phyloP scores from a whole-genome alignment of 306 rosid genomes.

The Adenanthera pavonina region DNA sequence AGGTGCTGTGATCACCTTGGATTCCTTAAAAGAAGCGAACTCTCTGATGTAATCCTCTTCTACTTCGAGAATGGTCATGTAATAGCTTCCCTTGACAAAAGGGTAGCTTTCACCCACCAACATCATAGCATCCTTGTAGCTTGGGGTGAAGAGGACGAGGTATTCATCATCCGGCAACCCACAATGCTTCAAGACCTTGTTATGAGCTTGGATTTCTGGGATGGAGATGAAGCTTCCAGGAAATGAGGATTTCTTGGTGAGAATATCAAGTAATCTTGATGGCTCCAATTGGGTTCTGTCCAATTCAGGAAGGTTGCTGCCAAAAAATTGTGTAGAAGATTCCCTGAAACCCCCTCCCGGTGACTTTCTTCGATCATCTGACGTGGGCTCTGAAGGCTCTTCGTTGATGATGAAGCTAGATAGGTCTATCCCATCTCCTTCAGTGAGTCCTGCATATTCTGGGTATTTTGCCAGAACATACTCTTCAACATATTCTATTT shows the following conservation, averaged over 20 bases:
- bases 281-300: slow-evolving; percentile 75
- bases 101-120: slow-evolving; percentile 85
- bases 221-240: slow-evolving; percentile 80
- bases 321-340: slow-evolving; percentile 55
- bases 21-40: slow-evolving; percentile 72
- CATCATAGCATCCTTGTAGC: slow-evolving; percentile 73
- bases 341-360: slow-evolving; percentile 65
- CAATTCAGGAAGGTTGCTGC: slow-evolving; percentile 73
- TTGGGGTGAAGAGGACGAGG: slow-evolving; percentile 79
- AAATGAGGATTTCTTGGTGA: slow-evolving; percentile 73
- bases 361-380: slow-evolving; percentile 67
- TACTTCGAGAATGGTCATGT: slow-evolving; percentile 62
- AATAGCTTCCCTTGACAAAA: slow-evolving; percentile 67
- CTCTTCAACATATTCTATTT: slow-evolving; percentile 79
- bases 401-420: slow-evolving; percentile 67
- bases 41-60: slow-evolving; percentile 66
- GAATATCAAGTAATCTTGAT: slow-evolving; percentile 82
- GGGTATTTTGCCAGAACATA: slow-evolving; percentile 89
- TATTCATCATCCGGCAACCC: slow-evolving; percentile 76
- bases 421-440: slow-evolving; percentile 62
- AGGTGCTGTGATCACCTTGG: slow-evolving; percentile 71
- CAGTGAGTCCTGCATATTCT: slow-evolving; percentile 64
- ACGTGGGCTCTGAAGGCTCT: slow-evolving; percentile 54
- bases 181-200: slow-evolving; percentile 78
- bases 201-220: slow-evolving; percentile 73